These are phyloP conservation scores for Rhododendron henanense DNA, from an alignment of 148 eudicot species.

Conservation along the genomic window DNA sequence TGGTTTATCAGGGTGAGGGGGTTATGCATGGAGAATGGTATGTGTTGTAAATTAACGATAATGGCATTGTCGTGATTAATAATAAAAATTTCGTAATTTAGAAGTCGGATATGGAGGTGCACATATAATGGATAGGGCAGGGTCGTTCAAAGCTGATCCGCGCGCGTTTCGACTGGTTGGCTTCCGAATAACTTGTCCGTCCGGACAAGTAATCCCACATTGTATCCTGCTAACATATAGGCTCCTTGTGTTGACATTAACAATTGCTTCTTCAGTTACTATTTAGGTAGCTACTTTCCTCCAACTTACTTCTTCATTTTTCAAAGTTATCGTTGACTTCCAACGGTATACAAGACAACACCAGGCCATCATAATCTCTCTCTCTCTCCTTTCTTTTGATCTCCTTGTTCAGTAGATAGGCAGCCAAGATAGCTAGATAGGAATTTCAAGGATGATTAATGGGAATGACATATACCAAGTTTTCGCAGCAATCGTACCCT, in stretches of 20 bases:
- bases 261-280: not conserved
- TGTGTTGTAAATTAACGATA: not conserved
- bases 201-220: not conserved
- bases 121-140: not conserved
- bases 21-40: not conserved
- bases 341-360: not conserved
- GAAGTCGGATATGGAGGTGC: not conserved
- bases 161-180: not conserved
- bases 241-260: not conserved
- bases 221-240: not conserved
- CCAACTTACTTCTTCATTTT: not conserved
- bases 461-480: conserved; percentile 91
- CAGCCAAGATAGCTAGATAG: not conserved
- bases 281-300: not conserved
- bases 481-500: conserved; percentile 73
- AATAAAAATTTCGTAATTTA: not conserved
- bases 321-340: conserved; percentile 1
- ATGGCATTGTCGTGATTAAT: not conserved
- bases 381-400: not conserved
- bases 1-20: not conserved
- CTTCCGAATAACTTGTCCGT: not conserved
- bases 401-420: not conserved
- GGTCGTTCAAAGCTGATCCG: not conserved
- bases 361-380: not conserved
- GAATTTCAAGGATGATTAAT: conserved; percentile 53